Conservation (phyloP, 352 stramenopile species). For the Phytophthora sansomeana region DNA sequence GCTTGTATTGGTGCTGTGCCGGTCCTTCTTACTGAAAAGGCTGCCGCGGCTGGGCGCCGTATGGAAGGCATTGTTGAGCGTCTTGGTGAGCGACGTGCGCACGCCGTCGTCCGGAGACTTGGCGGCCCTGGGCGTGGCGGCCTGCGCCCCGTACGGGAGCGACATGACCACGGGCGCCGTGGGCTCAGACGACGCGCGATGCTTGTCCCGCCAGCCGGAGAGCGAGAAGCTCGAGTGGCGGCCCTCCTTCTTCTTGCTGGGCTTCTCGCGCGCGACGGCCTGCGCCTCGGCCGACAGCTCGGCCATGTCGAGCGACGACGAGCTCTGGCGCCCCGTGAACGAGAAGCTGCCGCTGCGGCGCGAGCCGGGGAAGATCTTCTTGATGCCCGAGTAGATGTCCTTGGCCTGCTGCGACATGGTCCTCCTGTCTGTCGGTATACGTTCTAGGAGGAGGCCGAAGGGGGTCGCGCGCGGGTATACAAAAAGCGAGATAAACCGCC, state of each 20-base stretch:
- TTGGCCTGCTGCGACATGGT: conserved; percentile 80
- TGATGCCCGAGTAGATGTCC: conserved; percentile 81
- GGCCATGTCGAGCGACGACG: conserved; percentile 18
- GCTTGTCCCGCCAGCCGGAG: conserved; percentile 58
- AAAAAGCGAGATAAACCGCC: conserved; percentile 3
- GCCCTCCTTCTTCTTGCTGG: conserved; percentile 54
- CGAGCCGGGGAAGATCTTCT: conserved; percentile 76
- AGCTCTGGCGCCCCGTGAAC: conserved; percentile 40
- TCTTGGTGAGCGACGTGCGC: conserved; percentile 38
- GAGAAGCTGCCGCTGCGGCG: conserved; percentile 64
- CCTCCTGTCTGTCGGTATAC: not conserved
- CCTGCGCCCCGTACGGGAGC: conserved; percentile 44
- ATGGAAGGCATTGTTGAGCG: conserved; percentile 36
- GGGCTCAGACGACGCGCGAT: conserved; percentile 38
- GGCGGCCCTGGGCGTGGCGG: conserved; percentile 42
- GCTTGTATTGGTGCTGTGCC: conserved; percentile 18
- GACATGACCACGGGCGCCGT: conserved; percentile 45
- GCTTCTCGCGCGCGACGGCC: conserved; percentile 32
- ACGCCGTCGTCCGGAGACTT: conserved; percentile 18
- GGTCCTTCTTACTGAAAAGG: conserved; percentile 30
- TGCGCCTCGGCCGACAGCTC: conserved; percentile 51
- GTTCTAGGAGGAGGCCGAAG: no score
- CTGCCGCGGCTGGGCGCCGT: conserved; percentile 29
- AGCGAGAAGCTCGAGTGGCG: conserved; percentile 66
- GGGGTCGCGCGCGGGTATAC: conserved; percentile 8